A percentile compares a stretch with the other conserved stretches of the same genome.
Conservation (phyloP, 1,284 basidiomycete species). For the Termitomyces sp. region DNA sequence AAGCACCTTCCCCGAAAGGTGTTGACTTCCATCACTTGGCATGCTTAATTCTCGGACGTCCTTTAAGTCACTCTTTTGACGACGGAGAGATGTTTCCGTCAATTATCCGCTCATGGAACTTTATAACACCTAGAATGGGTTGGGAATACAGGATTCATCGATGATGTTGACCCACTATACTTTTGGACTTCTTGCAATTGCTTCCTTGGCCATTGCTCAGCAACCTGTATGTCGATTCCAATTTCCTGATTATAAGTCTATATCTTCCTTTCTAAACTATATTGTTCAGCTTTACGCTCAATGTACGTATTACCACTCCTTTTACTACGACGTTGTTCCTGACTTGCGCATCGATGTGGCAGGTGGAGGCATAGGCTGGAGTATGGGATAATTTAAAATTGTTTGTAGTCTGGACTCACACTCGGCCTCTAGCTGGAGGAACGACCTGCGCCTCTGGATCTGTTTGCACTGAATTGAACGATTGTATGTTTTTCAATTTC, state of each 20-base stretch:
- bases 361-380: constrained; percentile 14
- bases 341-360: background rate
- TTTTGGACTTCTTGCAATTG: constrained; percentile 10
- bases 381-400: constrained; percentile 1
- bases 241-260: too few relatives aligned
- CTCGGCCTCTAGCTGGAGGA: constrained; percentile 13
- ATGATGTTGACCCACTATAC: constrained; percentile 13
- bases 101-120: constrained; percentile 4
- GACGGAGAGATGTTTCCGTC: constrained; percentile 2
- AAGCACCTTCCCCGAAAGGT: too few relatives aligned
- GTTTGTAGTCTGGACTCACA: background rate
- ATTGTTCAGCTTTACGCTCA: constrained; percentile 11
- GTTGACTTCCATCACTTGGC: background rate
- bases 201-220: constrained; percentile 19
- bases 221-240: constrained; percentile 20
- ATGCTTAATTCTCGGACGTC: constrained; percentile 1
- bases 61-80: background rate
- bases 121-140: background rate
- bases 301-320: constrained; percentile 5
- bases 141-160: background rate
- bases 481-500: constrained; percentile 10
- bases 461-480: constrained; percentile 20
- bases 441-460: constrained; percentile 21
- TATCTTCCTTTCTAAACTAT: background rate
- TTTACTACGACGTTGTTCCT: background rate